Evolutionary conservation across 441 rosid species (phyloP).

Genomic region (Omphalea diandra): DNA sequence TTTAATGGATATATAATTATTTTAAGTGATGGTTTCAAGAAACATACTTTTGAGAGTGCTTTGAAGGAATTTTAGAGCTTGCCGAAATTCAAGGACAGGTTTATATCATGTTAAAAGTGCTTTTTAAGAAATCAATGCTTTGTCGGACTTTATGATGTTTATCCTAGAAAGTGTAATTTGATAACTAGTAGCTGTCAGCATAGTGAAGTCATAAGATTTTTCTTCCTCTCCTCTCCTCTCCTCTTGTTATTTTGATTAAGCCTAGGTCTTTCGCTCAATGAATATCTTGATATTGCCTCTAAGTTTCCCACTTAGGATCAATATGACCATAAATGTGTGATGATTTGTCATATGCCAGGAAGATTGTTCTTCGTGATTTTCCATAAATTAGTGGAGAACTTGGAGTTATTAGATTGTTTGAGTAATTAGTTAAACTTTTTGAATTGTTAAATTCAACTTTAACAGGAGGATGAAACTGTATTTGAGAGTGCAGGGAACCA

Average conservation of each 20-base stretch:
- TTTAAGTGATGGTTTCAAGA: not conserved
- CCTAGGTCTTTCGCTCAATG: too few relatives aligned
- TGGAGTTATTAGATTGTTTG: not conserved
- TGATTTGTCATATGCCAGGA: not conserved
- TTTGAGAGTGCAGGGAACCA: conserved; percentile 30
- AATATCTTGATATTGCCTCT: too few relatives aligned
- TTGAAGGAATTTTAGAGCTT: not conserved
- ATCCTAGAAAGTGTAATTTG: not conserved
- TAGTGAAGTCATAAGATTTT: not conserved
- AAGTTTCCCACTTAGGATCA: not conserved
- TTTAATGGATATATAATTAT: not conserved
- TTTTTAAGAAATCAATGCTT: too few relatives aligned
- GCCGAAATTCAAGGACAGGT: not conserved
- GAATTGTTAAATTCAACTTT: conserved; percentile 21
- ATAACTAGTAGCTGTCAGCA: not conserved
- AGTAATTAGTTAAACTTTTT: conserved; percentile 6
- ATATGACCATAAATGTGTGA: not conserved
- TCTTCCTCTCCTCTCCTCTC: not conserved
- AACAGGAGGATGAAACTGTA: conserved; percentile 42
- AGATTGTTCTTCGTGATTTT: not conserved
- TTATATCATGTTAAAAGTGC: not conserved
- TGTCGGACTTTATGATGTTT: too few relatives aligned
- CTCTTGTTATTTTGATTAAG: not conserved
- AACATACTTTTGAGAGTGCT: not conserved
- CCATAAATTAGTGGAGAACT: not conserved